Evolutionary conservation across 2,329 filamentous ascomycete species (phyloP).

Genomic region (Cercospora janseana): DNA sequence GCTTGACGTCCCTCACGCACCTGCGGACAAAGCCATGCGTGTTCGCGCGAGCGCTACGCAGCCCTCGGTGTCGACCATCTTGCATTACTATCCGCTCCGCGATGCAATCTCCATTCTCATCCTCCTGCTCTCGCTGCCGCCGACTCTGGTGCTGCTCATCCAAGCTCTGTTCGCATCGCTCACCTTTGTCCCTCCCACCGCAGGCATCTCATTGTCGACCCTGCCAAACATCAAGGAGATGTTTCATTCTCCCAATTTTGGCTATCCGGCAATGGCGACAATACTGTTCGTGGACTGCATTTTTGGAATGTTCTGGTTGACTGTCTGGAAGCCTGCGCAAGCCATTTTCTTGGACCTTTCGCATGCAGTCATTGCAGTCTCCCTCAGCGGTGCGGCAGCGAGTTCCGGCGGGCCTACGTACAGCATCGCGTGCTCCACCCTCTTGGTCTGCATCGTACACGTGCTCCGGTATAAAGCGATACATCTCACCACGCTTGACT

Average conservation of each 20-base stretch:
- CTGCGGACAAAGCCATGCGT: constrained; percentile 50
- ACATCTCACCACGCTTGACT: constrained; percentile 40
- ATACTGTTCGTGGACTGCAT: constrained; percentile 83
- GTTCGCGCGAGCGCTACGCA: constrained; percentile 68
- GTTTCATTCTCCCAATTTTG: constrained; percentile 75
- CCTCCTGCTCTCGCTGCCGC: constrained; percentile 87
- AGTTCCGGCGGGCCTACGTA: constrained; percentile 67
- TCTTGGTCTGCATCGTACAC: constrained; percentile 59
- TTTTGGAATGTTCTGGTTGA: constrained; percentile 74
- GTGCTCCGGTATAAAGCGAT: constrained; percentile 54
- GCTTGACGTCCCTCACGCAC: constrained; percentile 25
- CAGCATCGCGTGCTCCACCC: constrained; percentile 68
- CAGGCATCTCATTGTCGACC: constrained; percentile 63
- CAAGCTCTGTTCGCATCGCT: constrained; percentile 90
- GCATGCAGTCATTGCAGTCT: constrained; percentile 89
- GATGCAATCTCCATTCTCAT: constrained; percentile 97
- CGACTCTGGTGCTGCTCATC: constrained; percentile 80
- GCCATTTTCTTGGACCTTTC: constrained; percentile 85
- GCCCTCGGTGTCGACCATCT: constrained; percentile 77
- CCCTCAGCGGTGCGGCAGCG: constrained; percentile 76
- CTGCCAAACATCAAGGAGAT: constrained; percentile 83
- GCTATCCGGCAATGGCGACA: constrained; percentile 80
- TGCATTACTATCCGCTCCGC: constrained; percentile 84
- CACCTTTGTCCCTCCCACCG: constrained; percentile 80
- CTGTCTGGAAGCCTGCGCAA: constrained; percentile 82